phyloP scores from a whole-genome alignment of 1,139 yeast genomes.

The Taiozyma sp. region DNA sequence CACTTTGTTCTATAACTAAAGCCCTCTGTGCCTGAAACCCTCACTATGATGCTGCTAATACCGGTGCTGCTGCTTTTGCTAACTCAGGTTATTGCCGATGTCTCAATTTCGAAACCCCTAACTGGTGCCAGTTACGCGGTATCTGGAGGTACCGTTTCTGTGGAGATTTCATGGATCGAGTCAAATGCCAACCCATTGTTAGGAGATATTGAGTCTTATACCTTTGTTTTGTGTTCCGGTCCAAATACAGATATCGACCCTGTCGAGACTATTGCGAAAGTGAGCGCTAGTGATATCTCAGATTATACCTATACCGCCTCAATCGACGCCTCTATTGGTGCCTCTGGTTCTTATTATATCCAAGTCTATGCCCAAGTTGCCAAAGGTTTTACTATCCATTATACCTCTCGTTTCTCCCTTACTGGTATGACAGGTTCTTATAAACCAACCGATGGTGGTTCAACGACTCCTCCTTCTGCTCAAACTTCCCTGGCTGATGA shows the following conservation, averaged over 20 bases:
- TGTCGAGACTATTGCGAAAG: conserved; percentile 30
- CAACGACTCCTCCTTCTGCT: conserved; percentile 41
- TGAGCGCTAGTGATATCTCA: conserved; percentile 26
- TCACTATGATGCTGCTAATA: neutral
- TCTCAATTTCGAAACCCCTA: conserved; percentile 48
- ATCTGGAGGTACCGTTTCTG: conserved; percentile 40
- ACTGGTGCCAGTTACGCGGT: conserved; percentile 47
- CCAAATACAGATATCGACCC: conserved; percentile 44
- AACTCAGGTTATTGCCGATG: conserved; percentile 37
- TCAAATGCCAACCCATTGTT: conserved; percentile 44
- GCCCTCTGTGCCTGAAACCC: neutral
- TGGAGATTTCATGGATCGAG: conserved; percentile 63
- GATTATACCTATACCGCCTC: conserved; percentile 36
- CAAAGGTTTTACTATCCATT: conserved; percentile 58
- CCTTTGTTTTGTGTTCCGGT: conserved; percentile 69
- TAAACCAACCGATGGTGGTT: conserved; percentile 33
- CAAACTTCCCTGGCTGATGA: conserved; percentile 30
- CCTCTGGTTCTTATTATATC: conserved; percentile 63
- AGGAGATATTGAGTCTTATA: conserved; percentile 38
- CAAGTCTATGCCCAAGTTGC: conserved; percentile 53
- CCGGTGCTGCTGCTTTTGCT: conserved; percentile 1
- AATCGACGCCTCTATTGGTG: conserved; percentile 41
- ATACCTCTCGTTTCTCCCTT: conserved; percentile 62
- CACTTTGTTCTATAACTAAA: neutral
- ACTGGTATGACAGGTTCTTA: conserved; percentile 66